phyloP scores from a whole-genome alignment of 2,329 filamentous ascomycete genomes.

The Trichoderma afroharzianum region DNA sequence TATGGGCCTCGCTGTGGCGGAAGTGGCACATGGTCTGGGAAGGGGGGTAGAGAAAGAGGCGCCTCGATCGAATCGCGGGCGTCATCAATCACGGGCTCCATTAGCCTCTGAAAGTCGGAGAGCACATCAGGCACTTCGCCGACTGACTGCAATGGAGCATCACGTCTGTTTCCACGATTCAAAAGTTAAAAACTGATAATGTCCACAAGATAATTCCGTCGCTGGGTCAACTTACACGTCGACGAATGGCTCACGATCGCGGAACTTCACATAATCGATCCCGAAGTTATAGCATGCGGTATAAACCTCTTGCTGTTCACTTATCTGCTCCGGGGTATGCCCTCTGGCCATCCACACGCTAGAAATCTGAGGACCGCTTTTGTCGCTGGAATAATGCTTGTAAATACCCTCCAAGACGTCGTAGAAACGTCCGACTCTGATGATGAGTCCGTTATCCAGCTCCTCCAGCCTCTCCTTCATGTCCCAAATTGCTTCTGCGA shows the following conservation, averaged over 20 bases:
- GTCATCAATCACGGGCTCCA: slow-evolving; percentile 57
- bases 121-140: slow-evolving; percentile 69
- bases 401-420: slow-evolving; percentile 60
- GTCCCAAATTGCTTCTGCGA: slow-evolving; percentile 70
- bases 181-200: not conserved
- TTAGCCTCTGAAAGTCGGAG: slow-evolving; percentile 68
- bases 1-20: slow-evolving; percentile 62
- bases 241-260: slow-evolving; percentile 74
- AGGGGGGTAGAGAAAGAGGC: slow-evolving; percentile 50
- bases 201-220: not conserved
- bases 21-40: slow-evolving; percentile 48
- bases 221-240: slow-evolving; percentile 61
- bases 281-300: slow-evolving; percentile 49
- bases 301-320: slow-evolving; percentile 57
- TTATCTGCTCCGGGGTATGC: slow-evolving; percentile 64
- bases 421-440: slow-evolving; percentile 59
- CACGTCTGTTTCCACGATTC: slow-evolving; percentile 48
- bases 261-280: slow-evolving; percentile 62
- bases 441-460: slow-evolving; percentile 56
- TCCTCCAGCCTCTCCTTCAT: slow-evolving; percentile 60
- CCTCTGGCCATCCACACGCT: slow-evolving; percentile 73
- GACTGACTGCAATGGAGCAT: slow-evolving; percentile 54
- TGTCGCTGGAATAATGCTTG: slow-evolving; percentile 40
- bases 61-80: not conserved
- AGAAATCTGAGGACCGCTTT: slow-evolving; percentile 43